Evolutionary conservation across 2,329 filamentous ascomycete species (phyloP), one percentile per base, ranked within the genome.

Genomic region (Cadophora sp.): DNA sequence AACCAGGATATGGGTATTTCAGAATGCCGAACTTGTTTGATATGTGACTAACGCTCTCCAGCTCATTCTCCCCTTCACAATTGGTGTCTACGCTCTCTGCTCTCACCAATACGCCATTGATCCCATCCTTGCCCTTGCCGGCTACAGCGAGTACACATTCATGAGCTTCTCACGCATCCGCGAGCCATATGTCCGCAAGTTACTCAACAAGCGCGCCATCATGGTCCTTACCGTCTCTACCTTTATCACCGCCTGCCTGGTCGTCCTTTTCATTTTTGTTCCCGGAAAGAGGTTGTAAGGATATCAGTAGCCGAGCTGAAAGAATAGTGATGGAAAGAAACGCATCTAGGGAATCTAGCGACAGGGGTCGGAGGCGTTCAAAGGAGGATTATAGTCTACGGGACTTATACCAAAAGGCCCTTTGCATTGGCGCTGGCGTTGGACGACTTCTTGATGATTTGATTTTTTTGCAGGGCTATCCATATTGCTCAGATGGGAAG

Each of bases 91-190:
- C 80, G 89, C 91, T 75, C 87, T 97, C 40, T 88, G 91, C 31
- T 96, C 94, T 2, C 97, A 98, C 77, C 95, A 98, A 79, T 99
- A 98, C 82, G 94, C 93, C 72, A 88, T 99, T 62, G 96, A 99
- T 76, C 95, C 97, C 0, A 84, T 97, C 71, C 89, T 98, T 79
- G 96, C 94, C 4, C 85, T 98, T 24, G 79, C 92, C n/a, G 94
- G 95, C 43, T 91, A 90, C 79, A 97, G 94, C 83, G 97, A 99
- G 82, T 97, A 98, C 82, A 97, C 95, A 0, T 94, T 97, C 62
- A 94, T 97, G 85, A 92, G 90, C 80, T 97, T 97, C 83, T 91
- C 92, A 27, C 87, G 89, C 50, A 93, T 98, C 71, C 89, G 92
- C 65, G 96, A 99, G 80, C 92, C 94, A 0, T 99, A 96, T 78